Evolutionary conservation across 2,329 filamentous ascomycete genomes (phyloP), one percentile per base, ranked within the genome.

Genomic region (Penicillium sp.): DNA sequence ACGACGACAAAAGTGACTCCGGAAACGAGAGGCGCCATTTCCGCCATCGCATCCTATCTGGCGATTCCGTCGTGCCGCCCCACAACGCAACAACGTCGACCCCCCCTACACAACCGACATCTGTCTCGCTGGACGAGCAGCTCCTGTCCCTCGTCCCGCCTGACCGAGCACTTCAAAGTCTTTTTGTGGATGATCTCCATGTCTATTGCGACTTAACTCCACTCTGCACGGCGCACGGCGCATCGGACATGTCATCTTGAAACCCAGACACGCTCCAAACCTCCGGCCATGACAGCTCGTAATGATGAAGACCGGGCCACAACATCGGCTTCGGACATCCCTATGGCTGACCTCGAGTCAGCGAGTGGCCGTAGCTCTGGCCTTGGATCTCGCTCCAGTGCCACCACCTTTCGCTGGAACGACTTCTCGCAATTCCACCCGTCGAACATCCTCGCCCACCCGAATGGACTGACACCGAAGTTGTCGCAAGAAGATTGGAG

Each of bases 311-410:
- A 43, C 21, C 47, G 44, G 9, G 45, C 45, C 33, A 48, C 57
- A n/a, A 52, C 51, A n/a, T n/a, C n/a, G 27, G 51, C 55, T 13
- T 43, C 53, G 23, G 51, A 58, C 29, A 51, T 63, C 11, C 59
- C 61, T 7, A 39, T 62, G 11, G 45, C 50, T 31, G 59, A 62
- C 36, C 48, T 64, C 7, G 62, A 64, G 43, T 52, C 48, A 3
- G 51, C 51, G 9, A 29, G 46, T 16, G 21, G 39, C n/a, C n/a
- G n/a, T n/a, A n/a, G n/a, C n/a, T n/a, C n/a, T n/a, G n/a, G n/a
- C n/a, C n/a, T n/a, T n/a, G n/a, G n/a, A n/a, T n/a, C 33, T 41
- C 40, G 6, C 39, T 33, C 26, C 5, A 46, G 0, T 21, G 15
- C 19, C 34, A 30, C 9, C 43, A 48, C 3, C 33, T 38, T 7